Conservation (phyloP, 306 rosid species). For the Lupinus albus region DNA sequence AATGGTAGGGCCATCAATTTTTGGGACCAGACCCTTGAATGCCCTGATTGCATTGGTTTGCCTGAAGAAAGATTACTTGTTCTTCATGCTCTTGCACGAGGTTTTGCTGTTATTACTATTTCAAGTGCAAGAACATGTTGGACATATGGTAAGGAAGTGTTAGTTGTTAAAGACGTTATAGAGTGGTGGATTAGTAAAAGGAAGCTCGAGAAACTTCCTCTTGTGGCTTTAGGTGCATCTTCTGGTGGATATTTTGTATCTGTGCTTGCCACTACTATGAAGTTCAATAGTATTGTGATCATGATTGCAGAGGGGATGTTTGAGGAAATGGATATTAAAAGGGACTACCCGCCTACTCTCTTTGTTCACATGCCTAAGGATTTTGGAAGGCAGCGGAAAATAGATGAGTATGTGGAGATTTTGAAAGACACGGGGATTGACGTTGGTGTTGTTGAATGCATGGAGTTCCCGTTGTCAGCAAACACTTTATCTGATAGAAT, state of each 20-base stretch:
- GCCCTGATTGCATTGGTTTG: constrained; percentile 78
- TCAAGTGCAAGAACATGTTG: constrained; percentile 79
- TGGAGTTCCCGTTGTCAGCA: constrained; percentile 68
- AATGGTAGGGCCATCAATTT: constrained; percentile 70
- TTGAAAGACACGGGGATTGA: constrained; percentile 66
- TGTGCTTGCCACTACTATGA: constrained; percentile 64
- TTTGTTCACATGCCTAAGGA: constrained; percentile 98
- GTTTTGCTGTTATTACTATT: constrained; percentile 70
- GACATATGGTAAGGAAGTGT: constrained; percentile 60
- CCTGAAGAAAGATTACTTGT: constrained; percentile 83
- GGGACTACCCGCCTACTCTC: constrained; percentile 75
- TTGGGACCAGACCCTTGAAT: constrained; percentile 73
- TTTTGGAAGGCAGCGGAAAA: constrained; percentile 63
- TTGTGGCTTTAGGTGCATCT: constrained; percentile 88
- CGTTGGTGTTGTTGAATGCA: constrained; percentile 76
- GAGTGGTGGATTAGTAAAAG: constrained; percentile 69
- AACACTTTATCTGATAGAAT: constrained; percentile 69
- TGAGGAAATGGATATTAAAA: constrained; percentile 54
- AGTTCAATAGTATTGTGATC: constrained; percentile 61
- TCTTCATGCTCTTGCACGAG: constrained; percentile 70
- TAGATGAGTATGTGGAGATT: constrained; percentile 54
- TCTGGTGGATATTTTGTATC: constrained; percentile 93
- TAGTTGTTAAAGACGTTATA: constrained; percentile 60
- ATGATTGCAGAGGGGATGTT: constrained; percentile 94
- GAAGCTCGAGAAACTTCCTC: constrained; percentile 70